Conservation (phyloP, 441 rosid species). For the Pelargonium citronellum region DNA sequence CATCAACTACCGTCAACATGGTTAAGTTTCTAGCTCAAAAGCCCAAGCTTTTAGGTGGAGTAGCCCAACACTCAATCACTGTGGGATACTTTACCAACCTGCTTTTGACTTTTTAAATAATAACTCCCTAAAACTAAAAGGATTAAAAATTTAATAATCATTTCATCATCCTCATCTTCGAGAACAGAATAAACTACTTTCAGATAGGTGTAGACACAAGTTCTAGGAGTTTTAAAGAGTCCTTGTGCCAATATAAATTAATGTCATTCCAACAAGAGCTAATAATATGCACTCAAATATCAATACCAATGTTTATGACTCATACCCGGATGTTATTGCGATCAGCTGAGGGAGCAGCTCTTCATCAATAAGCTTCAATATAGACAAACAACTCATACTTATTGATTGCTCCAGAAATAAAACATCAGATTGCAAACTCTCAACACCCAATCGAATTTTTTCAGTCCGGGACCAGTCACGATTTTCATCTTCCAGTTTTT, state of each 20-base stretch:
- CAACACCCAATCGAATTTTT: slow-evolving; percentile 53
- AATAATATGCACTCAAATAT: background rate
- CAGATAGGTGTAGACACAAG: no score
- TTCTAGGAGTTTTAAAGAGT: no score
- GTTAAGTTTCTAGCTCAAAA: no score
- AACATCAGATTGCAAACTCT: slow-evolving; percentile 50
- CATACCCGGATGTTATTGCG: slow-evolving; percentile 76
- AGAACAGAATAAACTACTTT: no score
- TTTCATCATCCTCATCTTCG: background rate
- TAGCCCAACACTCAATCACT: no score
- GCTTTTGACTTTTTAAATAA: background rate
- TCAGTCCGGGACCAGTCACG: slow-evolving; percentile 51
- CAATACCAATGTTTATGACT: background rate
- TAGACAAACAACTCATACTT: slow-evolving; percentile 33
- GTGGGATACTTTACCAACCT: no score
- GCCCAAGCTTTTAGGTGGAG: no score
- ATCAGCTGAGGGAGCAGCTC: slow-evolving; percentile 88
- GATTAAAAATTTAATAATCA: background rate
- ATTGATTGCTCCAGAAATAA: slow-evolving; percentile 54
- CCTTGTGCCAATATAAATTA: background rate
- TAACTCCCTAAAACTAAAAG: background rate
- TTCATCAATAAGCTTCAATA: slow-evolving; percentile 51
- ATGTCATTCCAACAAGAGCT: slow-evolving; percentile 5
- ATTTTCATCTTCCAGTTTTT: slow-evolving; percentile 62
- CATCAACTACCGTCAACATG: background rate